Evolutionary conservation across 208 protist species (phyloP), one percentile per base, ranked within the genome.

Genomic region (Naegleria fowleri): DNA sequence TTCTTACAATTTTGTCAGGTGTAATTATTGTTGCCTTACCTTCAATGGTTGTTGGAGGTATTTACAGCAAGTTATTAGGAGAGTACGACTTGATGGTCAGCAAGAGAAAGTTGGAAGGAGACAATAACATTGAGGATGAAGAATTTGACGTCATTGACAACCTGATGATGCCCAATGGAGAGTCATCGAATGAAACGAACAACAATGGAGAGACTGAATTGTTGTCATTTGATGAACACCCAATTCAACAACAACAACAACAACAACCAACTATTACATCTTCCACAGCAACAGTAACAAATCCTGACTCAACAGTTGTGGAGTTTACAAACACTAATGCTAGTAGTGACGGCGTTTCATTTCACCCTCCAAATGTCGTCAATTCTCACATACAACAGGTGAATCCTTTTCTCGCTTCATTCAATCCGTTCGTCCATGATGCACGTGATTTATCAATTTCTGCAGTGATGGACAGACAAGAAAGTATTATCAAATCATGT

Each of bases 141-240:
- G 67, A 79, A 36, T 79, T 79, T 79, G 67, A 79, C 36, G 67
- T 79, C 16, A 79, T 79, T 79, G 67, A 79, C 22, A 67, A 67
- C 7, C 7, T 67, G 55, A 67, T 67, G 55, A 67, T 67, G 55
- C 6, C 55, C 11, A 67, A 29, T 67, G 55, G 22, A 67, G 55
- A 15, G 0, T 29, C 11, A 67, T 67, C 55, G 19, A 67, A 67
- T 19, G 55, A 29, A 9, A 48, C 43, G 1, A 48, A 48, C 43
- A 48, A 48, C 7, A 48, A 48, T 7, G 7, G 7, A 9, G 43
- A 48, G 43, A 48, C 43, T 22, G 55, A 67, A 29, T 67, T 67
- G 19, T 29, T 67, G 11, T 22, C 55, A 67, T 67, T 67, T 67
- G 55, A 67, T 15, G 11, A 15, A 67, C 55, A 67, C 3, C 22